Conservation (phyloP, 1,284 basidiomycete species). For the Takashimella koratensis region DNA sequence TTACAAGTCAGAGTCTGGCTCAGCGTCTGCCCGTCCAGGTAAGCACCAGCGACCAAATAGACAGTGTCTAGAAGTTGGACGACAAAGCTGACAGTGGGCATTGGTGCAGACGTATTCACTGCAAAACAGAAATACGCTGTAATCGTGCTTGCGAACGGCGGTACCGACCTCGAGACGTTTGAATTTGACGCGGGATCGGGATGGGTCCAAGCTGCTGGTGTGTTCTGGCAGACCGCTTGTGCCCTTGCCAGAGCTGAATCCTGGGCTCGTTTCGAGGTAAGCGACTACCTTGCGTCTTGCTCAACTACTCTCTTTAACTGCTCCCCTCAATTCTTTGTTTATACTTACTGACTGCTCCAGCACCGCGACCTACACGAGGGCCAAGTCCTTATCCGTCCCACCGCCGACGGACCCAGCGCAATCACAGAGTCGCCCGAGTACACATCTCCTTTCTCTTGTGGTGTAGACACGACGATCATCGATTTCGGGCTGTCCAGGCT, state of each 20-base stretch:
- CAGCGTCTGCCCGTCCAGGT: constrained; percentile 85
- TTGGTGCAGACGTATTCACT: constrained; percentile 70
- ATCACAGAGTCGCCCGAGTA: constrained; percentile 25
- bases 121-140: constrained; percentile 78
- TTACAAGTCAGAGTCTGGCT: constrained; percentile 66
- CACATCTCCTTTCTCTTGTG: constrained; percentile 45
- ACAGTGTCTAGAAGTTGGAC: no score
- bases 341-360: constrained; percentile 50
- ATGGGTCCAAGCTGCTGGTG: constrained; percentile 79
- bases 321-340: not conserved
- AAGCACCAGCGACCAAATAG: no score
- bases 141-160: constrained; percentile 83
- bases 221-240: constrained; percentile 86
- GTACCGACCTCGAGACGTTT: constrained; percentile 81
- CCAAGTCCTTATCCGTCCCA: constrained; percentile 79
- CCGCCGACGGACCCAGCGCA: constrained; percentile 13
- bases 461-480: constrained; percentile 78
- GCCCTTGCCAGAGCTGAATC: constrained; percentile 74
- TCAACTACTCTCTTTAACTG: not conserved
- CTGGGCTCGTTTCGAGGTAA: constrained; percentile 77
- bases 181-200: constrained; percentile 58
- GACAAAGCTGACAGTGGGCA: no score
- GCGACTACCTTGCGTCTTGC: constrained; percentile 27
- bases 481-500: constrained; percentile 90
- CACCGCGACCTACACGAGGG: constrained; percentile 98